Evolutionary conservation across 2,329 filamentous ascomycete genomes (phyloP).

Genomic region (Fusarium duplospermum): DNA sequence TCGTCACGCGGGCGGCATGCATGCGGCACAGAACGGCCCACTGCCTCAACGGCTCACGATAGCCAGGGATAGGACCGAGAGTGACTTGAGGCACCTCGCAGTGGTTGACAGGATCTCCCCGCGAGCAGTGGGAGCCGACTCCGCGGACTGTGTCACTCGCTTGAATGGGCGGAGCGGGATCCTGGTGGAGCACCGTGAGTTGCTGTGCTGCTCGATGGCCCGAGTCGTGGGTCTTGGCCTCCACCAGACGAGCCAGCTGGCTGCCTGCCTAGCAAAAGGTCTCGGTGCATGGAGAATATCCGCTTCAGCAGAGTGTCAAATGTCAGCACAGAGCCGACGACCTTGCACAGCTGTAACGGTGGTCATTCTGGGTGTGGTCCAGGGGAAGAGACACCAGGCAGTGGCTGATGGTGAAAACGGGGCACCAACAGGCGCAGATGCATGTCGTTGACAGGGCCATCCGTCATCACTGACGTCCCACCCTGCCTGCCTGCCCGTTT

Average conservation of each 20-base stretch:
- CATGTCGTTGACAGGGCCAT: constrained; percentile 19
- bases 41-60: constrained; percentile 39
- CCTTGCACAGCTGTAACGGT: constrained; percentile 35
- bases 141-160: constrained; percentile 35
- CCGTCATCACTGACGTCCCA: constrained; percentile 39
- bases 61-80: constrained; percentile 30
- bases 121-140: constrained; percentile 20
- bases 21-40: constrained; percentile 44
- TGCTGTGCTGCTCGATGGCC: constrained; percentile 20
- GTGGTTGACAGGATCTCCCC: constrained; percentile 34
- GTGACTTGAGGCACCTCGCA: constrained; percentile 16
- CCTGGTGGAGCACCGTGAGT: constrained; percentile 10
- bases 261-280: constrained; percentile 9
- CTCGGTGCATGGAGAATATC: constrained; percentile 11
- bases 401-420: constrained; percentile 31
- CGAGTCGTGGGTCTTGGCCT: constrained; percentile 31
- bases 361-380: constrained; percentile 20
- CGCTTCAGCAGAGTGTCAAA: constrained; percentile 17
- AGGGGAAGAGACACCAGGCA: constrained; percentile 19
- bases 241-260: constrained; percentile 18
- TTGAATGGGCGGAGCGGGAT: constrained; percentile 31
- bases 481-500: constrained; percentile 32
- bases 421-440: constrained; percentile 30
- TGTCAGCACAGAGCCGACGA: constrained; percentile 27
- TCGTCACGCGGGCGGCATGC: constrained; percentile 43